Evolutionary conservation across 352 stramenopile species (phyloP), one percentile per base, ranked within the genome.

Genomic region (Pythium insidiosum): DNA sequence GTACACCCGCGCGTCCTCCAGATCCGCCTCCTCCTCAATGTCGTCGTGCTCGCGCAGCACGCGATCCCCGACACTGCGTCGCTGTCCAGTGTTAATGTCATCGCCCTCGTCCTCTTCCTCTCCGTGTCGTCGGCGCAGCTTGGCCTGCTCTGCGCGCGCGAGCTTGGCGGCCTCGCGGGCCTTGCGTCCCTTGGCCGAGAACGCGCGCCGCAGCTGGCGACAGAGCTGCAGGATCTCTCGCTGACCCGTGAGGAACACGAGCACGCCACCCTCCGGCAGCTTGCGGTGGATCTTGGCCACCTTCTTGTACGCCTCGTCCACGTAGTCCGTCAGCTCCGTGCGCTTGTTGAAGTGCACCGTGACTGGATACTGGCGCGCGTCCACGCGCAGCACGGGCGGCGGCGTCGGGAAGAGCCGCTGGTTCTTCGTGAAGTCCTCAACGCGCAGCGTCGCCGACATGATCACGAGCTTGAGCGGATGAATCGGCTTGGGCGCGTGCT

Each of bases 241-340:
- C 64, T 98, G 94, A 13, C 96, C 96, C 5, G 96, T 99, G 1
- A 99, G 71, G 53, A 99, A 99, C 12, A 99, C 91, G 7, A 99
- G 76, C 29, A 99, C 89, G 10, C 92, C 96, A 33, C 96, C 96
- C 29, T 88, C 73, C 0, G 96, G 96, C n/a, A 99, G 72, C 55
- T 96, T 97, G 43, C 87, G 76, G 75, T 99, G 96, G 48, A 99
- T 99, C 63, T 97, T 97, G 18, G 94, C 53, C 25, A 93, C 77
- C 60, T 99, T 99, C 45, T 96, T 94, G 59, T 97, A 98, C 6
- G 93, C 90, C 25, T 87, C 94, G 26, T 82, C 66, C 41, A 97
- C 78, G 66, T 99, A 99, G 62, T 99, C 83, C 30, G 97, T 78
- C 42, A 99, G 63, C 52, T 98, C 95, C 1, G 96, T 99, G 34